Base-by-base conservation (phyloP, 2,329 filamentous ascomycete species). In the Pseudopithomyces chartarum region DNA sequence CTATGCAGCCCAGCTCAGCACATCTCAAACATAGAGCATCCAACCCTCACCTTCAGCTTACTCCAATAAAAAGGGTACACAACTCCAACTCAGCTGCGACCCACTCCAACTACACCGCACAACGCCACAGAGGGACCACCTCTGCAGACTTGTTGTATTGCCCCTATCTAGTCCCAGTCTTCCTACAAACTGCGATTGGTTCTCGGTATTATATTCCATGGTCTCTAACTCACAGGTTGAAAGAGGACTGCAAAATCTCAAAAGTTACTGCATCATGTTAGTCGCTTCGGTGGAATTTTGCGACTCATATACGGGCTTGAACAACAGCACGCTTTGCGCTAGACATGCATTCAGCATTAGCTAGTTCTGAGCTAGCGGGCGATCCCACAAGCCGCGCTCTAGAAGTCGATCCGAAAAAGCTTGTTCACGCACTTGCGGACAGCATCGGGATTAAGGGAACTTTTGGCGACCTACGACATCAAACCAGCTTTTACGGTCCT, bases 281-380 rank as follows among this genome's bases (percentile, higher is more conserved):
- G 11, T 26, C 19, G 32, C 32, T 20, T 38, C 15, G 22, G 19
- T 17, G 13, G 19, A 17, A 15, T 13, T n/a, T 15, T 38, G 8
- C 19, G 33, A 49, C 10, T 38, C 33, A 36, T 4, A 26, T 12
- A 26, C 5, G 26, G 20, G 34, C 34, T 22, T 23, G 6, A 13
- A 50, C 15, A 19, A 29, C 34, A 22, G 19, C 22, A 17, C 36
- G 38, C 36, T 42, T 15, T 38, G 20, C 36, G 36, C 38, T 42
- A 51, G 17, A 22, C 34, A 32, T 3, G 13, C n/a, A n/a, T 17
- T 15, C 34, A 20, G 12, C 15, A 19, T 26, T 15, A 22, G 22
- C 17, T 26, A 42, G 10, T 15, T 33, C n/a, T 26, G n/a, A 20
- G 38, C 36, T 51, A 51, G 38, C 48, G 48, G 47, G 48, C 48